Conservation (phyloP, 306 rosid genomes). For the Rubus parviflorus region DNA sequence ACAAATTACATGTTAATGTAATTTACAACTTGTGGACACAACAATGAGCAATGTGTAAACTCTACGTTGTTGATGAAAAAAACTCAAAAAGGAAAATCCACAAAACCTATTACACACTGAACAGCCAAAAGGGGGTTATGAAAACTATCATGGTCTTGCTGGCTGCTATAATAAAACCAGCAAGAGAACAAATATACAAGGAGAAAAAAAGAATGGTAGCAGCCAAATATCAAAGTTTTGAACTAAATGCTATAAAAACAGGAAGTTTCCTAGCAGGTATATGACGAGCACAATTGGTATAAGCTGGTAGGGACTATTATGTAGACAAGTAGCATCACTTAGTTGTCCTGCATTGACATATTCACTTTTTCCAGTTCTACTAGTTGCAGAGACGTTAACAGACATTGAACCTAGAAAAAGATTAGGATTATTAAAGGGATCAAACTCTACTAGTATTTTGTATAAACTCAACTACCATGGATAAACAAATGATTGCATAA, state of each 20-base stretch:
- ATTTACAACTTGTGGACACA: constrained; percentile 40
- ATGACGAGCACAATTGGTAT: constrained; percentile 33
- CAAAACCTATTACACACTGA: constrained; percentile 31
- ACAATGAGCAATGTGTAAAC: constrained; percentile 18
- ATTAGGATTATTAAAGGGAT: constrained; percentile 1
- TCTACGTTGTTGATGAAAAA: constrained; percentile 35
- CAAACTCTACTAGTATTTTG: not conserved
- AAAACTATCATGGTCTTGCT: constrained; percentile 38
- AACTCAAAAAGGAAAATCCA: constrained; percentile 11
- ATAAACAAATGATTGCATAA: not conserved
- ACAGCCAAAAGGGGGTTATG: constrained; percentile 29
- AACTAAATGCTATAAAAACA: constrained; percentile 47
- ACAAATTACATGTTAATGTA: constrained; percentile 26
- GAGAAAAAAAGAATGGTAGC: constrained; percentile 25
- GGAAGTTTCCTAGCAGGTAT: constrained; percentile 38
- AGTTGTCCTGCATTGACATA: constrained; percentile 72
- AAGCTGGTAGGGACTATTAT: constrained; percentile 29
- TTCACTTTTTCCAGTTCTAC: constrained; percentile 67
- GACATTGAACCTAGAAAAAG: constrained; percentile 60
- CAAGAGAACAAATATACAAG: constrained; percentile 39
- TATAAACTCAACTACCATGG: not conserved
- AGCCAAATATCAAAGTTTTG: constrained; percentile 2
- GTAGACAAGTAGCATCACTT: constrained; percentile 46
- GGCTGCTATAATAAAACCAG: constrained; percentile 45
- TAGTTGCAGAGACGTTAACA: constrained; percentile 76